Evolutionary conservation across 164 flowering plant species (phyloP).

Genomic region (Saururus chinensis): DNA sequence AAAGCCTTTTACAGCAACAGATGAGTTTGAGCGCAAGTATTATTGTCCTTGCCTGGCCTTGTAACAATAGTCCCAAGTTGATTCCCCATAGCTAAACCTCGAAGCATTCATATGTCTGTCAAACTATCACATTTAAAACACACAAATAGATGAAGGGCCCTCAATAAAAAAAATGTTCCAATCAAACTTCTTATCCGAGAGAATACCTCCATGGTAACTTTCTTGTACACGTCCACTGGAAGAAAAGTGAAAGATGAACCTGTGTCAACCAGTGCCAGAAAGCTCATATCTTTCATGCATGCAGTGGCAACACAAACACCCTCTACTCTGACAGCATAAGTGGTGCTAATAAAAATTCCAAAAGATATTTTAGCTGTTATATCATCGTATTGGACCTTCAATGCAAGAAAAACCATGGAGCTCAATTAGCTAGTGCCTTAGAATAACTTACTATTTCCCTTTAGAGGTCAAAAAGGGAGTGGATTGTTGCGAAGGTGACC

Average conservation of each 20-base stretch:
- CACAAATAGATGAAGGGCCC: not conserved
- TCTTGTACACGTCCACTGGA: slow-evolving; percentile 47
- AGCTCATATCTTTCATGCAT: slow-evolving; percentile 50
- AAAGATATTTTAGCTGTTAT: not conserved
- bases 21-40: not conserved
- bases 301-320: slow-evolving; percentile 52
- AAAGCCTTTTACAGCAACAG: not conserved
- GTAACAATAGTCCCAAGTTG: slow-evolving; percentile 82
- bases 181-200: not conserved
- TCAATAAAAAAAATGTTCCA: not conserved
- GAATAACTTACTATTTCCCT: slow-evolving; percentile 49
- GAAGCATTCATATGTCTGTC: slow-evolving; percentile 56
- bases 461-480: slow-evolving; percentile 58
- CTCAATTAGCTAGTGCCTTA: not conserved
- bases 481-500: slow-evolving; percentile 44
- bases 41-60: slow-evolving; percentile 39
- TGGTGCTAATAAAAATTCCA: slow-evolving; percentile 31
- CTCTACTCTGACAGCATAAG: slow-evolving; percentile 70
- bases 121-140: slow-evolving; percentile 33
- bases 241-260: slow-evolving; percentile 87
- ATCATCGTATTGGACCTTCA: no score
- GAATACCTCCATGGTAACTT: slow-evolving; percentile 52
- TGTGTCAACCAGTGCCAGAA: slow-evolving; percentile 65
- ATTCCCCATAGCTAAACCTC: slow-evolving; percentile 40
- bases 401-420: not conserved